Base-by-base conservation (phyloP, 1,284 basidiomycete genomes). In the Blastosporella zonata region DNA sequence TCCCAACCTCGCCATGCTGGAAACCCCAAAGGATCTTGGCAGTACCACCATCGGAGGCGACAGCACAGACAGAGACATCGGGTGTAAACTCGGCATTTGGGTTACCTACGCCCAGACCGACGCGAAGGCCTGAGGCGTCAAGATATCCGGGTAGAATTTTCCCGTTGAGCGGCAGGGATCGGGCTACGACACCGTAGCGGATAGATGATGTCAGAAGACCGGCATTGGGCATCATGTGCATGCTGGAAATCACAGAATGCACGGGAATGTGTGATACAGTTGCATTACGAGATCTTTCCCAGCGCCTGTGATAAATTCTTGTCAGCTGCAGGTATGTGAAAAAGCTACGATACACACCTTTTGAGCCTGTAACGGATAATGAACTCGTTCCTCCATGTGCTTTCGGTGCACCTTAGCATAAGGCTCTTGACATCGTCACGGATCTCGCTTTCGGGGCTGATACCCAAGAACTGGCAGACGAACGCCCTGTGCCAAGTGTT, bases 401-500 rank as follows among this genome's bases (percentile, higher is more conserved):
- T 66, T 57, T 82, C 77, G 29, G 70, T 68, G 40, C 78, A 70
- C 59, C 82, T 71, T 54, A 90, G 67, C 58, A 89, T 68, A 50
- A 87, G 57, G 56, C 66, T 64, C 57, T 64, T 70, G 13, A 62
- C 60, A 47, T 67, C 67, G 55, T 71, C 67, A 25, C 59, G 43
- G 33, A 79, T 65, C 53, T 81, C 76, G 52, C 65, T 67, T 62
- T 87, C 85, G 18, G 84, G 85, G 6, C 72, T 67, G 42, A 90
- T 76, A 36, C 80, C 79, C 43, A 90, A 67, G 61, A 84, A 87
- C 61, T 86, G 83, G 50, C 73, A 78, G 46, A 81, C 70, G 62
- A 90, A 90, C n/a, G 90, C 90, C n/a, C 78, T 72, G 41, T 80
- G 75, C 91, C 91, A 94, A 25, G 87, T 91, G 57, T 82, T 84